Conservation (phyloP, 495 filamentous ascomycete genomes). For the Penicillium cinerascens region DNA sequence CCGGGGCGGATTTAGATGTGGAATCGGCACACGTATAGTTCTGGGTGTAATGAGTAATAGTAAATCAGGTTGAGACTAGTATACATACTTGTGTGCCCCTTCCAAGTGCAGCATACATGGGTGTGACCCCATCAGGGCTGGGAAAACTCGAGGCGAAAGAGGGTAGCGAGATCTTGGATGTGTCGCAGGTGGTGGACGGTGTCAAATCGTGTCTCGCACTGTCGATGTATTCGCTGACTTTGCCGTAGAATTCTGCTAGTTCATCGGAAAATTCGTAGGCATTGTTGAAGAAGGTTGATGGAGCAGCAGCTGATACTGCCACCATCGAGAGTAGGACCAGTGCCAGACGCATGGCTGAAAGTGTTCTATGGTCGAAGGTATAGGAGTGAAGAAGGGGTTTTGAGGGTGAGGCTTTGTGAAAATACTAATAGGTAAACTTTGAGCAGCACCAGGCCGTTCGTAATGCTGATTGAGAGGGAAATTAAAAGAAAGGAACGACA, state of each 20-base stretch:
- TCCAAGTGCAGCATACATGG: slow-evolving; percentile 79
- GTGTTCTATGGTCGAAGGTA: slow-evolving; percentile 1
- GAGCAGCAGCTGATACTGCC: slow-evolving; percentile 35
- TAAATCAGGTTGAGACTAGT: background rate
- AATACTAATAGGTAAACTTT: slow-evolving; percentile 6
- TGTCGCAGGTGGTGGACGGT: slow-evolving; percentile 30
- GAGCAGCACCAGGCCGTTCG: slow-evolving; percentile 14
- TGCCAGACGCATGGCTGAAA: slow-evolving; percentile 30
- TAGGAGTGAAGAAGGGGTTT: background rate
- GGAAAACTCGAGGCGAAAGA: slow-evolving; percentile 50
- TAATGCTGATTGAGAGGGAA: slow-evolving; percentile 1
- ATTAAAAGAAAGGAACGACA: slow-evolving; percentile 14
- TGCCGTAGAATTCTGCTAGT: slow-evolving; percentile 34
- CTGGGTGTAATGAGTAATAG: slow-evolving; percentile 29
- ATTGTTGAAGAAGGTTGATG: slow-evolving; percentile 30
- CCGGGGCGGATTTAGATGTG: slow-evolving; percentile 56
- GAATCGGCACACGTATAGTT: slow-evolving; percentile 81
- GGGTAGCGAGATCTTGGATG: slow-evolving; percentile 39
- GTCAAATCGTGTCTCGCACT: slow-evolving; percentile 14
- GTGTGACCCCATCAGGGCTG: slow-evolving; percentile 51
- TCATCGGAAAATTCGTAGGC: slow-evolving; percentile 38
- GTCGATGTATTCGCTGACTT: slow-evolving; percentile 40
- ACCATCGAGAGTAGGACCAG: slow-evolving; percentile 27
- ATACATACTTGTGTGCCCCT: slow-evolving; percentile 63
- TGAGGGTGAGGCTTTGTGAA: background rate